phyloP scores from a whole-genome alignment of 2,329 filamentous ascomycete species.

The Emmonsiellopsis sp. region DNA sequence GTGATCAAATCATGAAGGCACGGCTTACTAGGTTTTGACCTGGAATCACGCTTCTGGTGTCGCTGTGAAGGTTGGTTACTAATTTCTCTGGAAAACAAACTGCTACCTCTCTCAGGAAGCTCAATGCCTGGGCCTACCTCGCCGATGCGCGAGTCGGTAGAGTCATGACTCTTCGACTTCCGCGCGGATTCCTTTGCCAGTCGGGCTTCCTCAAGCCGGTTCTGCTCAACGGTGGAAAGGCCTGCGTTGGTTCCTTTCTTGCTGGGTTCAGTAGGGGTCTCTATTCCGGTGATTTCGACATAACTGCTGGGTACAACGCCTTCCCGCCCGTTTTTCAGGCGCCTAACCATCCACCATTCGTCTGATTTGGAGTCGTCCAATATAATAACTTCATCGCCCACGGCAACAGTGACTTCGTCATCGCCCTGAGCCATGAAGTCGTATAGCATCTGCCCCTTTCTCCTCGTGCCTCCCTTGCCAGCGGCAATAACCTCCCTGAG shows the following conservation, averaged over 20 bases:
- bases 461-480: conserved; percentile 60
- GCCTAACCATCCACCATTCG: conserved; percentile 95
- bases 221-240: conserved; percentile 66
- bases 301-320: conserved; percentile 96
- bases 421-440: conserved; percentile 96
- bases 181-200: conserved; percentile 71
- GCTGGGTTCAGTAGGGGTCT: conserved; percentile 43
- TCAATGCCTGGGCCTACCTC: conserved; percentile 71
- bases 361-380: conserved; percentile 87
- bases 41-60: conserved; percentile 56
- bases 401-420: conserved; percentile 86
- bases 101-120: conserved; percentile 71
- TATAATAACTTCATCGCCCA: conserved; percentile 83
- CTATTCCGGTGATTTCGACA: conserved; percentile 71
- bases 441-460: conserved; percentile 80
- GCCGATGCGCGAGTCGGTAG: conserved; percentile 45
- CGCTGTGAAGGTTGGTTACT: conserved; percentile 66
- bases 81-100: conserved; percentile 58
- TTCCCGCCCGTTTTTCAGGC: conserved; percentile 84
- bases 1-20: conserved; percentile 12
- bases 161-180: conserved; percentile 46
- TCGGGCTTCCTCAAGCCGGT: conserved; percentile 69
- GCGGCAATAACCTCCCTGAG: conserved; percentile 80
- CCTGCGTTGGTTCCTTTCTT: conserved; percentile 51
- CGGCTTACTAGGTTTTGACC: conserved; percentile 65